Percentiles rank a stretch among this genome's conserved stretches.
Conservation (phyloP, 148 eudicot genomes). For the Vaccinium macrocarpon region DNA sequence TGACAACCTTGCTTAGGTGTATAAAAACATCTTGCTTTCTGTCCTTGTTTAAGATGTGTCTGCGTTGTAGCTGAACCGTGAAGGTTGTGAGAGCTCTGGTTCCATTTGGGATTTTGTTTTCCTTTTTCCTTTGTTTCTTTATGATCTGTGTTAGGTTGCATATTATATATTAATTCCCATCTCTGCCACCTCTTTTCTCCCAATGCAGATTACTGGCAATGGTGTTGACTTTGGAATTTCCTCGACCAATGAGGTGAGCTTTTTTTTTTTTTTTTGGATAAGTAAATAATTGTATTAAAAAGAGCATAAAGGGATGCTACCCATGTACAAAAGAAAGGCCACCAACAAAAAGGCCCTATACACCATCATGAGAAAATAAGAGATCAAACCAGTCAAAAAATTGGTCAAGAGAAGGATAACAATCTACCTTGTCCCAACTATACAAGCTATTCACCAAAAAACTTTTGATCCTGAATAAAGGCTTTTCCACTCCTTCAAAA, state of each 20-base stretch:
- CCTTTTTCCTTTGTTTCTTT: background rate
- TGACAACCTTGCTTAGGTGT: background rate
- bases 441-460: too few relatives aligned
- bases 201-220: slow-evolving; percentile 28
- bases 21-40: background rate
- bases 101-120: slow-evolving; percentile 4
- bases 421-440: too few relatives aligned
- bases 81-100: background rate
- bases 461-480: too few relatives aligned
- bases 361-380: too few relatives aligned
- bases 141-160: background rate
- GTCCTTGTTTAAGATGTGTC: background rate
- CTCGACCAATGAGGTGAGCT: slow-evolving; percentile 36
- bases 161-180: background rate
- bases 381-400: too few relatives aligned
- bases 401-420: too few relatives aligned
- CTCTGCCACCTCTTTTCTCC: background rate
- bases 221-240: slow-evolving; percentile 36
- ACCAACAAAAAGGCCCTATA: too few relatives aligned
- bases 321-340: too few relatives aligned
- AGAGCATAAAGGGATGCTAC: too few relatives aligned
- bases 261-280: too few relatives aligned
- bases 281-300: too few relatives aligned
- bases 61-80: background rate
- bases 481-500: too few relatives aligned